These are phyloP conservation scores for Fusarium sp. DNA, from an alignment of 2,329 filamentous ascomycete genomes.

Conservation along the genomic window DNA sequence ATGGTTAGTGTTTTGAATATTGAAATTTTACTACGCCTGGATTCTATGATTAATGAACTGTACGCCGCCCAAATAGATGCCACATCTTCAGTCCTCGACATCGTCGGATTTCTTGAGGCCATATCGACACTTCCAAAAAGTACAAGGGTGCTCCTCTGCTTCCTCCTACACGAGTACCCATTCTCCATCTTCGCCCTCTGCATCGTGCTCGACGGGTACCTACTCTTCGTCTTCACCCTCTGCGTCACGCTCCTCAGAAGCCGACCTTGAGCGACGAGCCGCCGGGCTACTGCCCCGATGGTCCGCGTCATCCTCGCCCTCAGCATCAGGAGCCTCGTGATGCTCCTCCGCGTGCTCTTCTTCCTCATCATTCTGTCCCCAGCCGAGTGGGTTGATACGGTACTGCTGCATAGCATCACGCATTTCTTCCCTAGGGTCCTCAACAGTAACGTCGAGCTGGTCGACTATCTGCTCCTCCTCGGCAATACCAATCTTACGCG, in stretches of 20 bases:
- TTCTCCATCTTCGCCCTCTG: conserved; percentile 62
- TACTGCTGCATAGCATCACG: conserved; percentile 66
- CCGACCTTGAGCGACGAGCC: conserved; percentile 48
- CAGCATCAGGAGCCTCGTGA: conserved; percentile 49
- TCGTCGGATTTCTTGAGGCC: conserved; percentile 5
- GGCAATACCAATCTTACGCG: conserved; percentile 65
- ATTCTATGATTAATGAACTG: conserved; percentile 45
- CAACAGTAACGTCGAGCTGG: conserved; percentile 68
- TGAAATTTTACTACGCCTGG: conserved; percentile 23
- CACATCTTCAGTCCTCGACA: conserved; percentile 19
- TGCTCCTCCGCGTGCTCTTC: conserved; percentile 53
- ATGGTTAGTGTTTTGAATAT: conserved; percentile 13
- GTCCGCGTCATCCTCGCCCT: conserved; percentile 41
- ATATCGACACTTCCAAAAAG: conserved; percentile 16
- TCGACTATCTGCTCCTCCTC: conserved; percentile 68
- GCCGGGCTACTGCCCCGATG: conserved; percentile 41
- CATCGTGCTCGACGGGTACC: conserved; percentile 49
- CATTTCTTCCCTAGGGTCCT: conserved; percentile 70
- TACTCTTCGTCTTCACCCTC: conserved; percentile 64
- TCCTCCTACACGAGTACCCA: conserved; percentile 11
- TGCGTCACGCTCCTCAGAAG: conserved; percentile 57
- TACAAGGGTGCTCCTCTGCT: conserved; percentile 1
- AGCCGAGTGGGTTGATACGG: conserved; percentile 67
- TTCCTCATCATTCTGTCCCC: conserved; percentile 58
- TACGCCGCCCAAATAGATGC: conserved; percentile 37